Percentiles rank a stretch among this genome's conserved stretches.
Evolutionary conservation across 495 filamentous ascomycete species (phyloP).

Genomic region (Aspergillus carlsbadensis): DNA sequence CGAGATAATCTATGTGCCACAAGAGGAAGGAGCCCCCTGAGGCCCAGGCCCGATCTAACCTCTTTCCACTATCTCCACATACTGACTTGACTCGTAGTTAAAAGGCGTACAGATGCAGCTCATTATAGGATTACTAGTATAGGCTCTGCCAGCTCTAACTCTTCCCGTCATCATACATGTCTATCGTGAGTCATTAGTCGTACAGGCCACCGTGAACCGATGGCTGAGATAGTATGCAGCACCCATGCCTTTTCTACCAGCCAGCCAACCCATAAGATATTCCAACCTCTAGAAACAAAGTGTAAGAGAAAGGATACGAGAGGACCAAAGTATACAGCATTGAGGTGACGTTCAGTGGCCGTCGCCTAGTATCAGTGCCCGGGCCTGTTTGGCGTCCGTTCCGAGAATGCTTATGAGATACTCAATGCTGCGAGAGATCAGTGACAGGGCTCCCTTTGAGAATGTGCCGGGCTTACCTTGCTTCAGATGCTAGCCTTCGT

Average conservation of each 20-base stretch:
- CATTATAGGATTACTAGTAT: conserved; percentile 13
- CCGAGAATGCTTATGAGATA: conserved; percentile 55
- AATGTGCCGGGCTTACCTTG: conserved; percentile 46
- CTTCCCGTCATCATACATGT: conserved; percentile 40
- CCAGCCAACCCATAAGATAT: conserved; percentile 10
- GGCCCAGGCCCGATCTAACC: too few relatives aligned
- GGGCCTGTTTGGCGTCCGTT: conserved; percentile 46
- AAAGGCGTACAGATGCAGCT: not conserved
- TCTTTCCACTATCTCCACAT: too few relatives aligned
- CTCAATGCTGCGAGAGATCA: conserved; percentile 37
- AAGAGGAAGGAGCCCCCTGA: too few relatives aligned
- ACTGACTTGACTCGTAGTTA: not conserved
- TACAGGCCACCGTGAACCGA: conserved; percentile 27
- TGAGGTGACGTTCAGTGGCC: conserved; percentile 2
- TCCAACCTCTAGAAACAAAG: conserved; percentile 5
- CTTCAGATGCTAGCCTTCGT: conserved; percentile 59
- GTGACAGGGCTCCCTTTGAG: not conserved
- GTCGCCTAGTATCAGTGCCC: conserved; percentile 35
- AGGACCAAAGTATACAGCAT: not conserved
- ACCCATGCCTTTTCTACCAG: conserved; percentile 3
- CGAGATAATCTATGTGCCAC: too few relatives aligned
- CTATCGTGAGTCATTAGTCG: conserved; percentile 49
- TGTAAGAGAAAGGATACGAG: not conserved
- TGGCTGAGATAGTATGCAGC: conserved; percentile 1
- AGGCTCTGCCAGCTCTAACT: conserved; percentile 4